A percentile compares a stretch with the other conserved stretches of the same genome.
Conservation (phyloP, 192 early-diverging fungal species). For the Backusella psychrophila region DNA sequence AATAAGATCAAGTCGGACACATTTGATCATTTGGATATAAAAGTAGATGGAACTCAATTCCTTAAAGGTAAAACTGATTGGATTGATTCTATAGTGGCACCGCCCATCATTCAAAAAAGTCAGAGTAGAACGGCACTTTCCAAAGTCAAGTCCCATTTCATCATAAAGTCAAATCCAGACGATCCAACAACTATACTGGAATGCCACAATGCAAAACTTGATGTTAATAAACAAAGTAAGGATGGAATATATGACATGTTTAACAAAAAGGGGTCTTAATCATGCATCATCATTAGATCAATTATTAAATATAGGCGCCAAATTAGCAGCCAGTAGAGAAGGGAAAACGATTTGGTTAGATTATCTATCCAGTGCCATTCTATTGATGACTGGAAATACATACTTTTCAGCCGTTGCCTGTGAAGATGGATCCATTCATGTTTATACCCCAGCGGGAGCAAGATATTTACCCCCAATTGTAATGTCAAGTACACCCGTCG, state of each 20-base stretch:
- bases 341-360: conserved; percentile 56
- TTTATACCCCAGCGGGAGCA: conserved; percentile 68
- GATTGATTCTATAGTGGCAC: conserved; percentile 35
- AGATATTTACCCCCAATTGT: conserved; percentile 63
- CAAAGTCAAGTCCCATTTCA: conserved; percentile 41
- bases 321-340: conserved; percentile 20
- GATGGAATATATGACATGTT: background rate
- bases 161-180: conserved; percentile 3
- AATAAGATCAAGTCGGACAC: conserved; percentile 45
- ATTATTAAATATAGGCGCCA: conserved; percentile 2
- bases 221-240: conserved; percentile 5
- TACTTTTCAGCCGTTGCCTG: conserved; percentile 61
- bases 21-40: conserved; percentile 7
- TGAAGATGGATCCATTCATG: conserved; percentile 62
- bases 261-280: background rate
- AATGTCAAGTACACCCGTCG: conserved; percentile 61
- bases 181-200: conserved; percentile 28
- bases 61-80: conserved; percentile 18
- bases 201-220: conserved; percentile 25
- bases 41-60: background rate
- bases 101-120: conserved; percentile 41
- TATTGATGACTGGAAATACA: conserved; percentile 58
- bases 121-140: conserved; percentile 45
- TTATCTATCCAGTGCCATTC: conserved; percentile 50
- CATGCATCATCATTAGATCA: background rate